Evolutionary conservation across 495 filamentous ascomycete species (phyloP), one percentile per base, ranked within the genome.

Genomic region (Penicillium maclennaniae): DNA sequence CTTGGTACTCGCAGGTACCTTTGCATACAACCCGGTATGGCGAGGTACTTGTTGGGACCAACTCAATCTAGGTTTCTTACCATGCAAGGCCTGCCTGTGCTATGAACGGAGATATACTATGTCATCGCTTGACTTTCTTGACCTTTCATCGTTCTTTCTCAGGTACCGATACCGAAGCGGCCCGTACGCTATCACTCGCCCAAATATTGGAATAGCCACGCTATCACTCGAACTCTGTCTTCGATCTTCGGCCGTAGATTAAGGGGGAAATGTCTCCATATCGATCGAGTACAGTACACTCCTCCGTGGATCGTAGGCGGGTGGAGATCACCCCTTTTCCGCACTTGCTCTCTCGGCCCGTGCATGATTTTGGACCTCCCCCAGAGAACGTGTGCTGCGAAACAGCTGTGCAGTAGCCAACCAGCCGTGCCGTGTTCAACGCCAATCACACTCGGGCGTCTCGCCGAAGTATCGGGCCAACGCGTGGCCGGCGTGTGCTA

Each of bases 391-490:
- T 59, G 56, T 37, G 47, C 40, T 40, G 37, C 47, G 21, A 36
- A 40, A 28, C 19, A 7, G 37, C 23, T 17, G 20, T 34, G 31
- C 31, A 34, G 31, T 34, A 34, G 31, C 10, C 31, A 7, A 1
- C 8, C 31, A 14, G 31, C 10, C 31, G 9, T 28, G 19, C 25
- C 37, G 12, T 46, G 43, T 34, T 7, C 4, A 6, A 36, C 42
- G 42, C 42, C 51, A 53, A 43, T 45, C 56, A 59, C 42, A 49
- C 25, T 43, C 21, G 23, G 48, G 46, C 58, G 54, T 49, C 48
- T 58, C 49, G 51, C 55, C 46, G 40, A 26, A 39, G 53, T 47
- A 54, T 63, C 54, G 57, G 60, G 43, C 60, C 62, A 66, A 31
- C 54, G 51, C 54, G 59, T 56, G 51, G 62, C 51, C 56, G 51